Conservation (phyloP, 2,329 filamentous ascomycete species). For the Nothophaeocryptopus gaeumannii region DNA sequence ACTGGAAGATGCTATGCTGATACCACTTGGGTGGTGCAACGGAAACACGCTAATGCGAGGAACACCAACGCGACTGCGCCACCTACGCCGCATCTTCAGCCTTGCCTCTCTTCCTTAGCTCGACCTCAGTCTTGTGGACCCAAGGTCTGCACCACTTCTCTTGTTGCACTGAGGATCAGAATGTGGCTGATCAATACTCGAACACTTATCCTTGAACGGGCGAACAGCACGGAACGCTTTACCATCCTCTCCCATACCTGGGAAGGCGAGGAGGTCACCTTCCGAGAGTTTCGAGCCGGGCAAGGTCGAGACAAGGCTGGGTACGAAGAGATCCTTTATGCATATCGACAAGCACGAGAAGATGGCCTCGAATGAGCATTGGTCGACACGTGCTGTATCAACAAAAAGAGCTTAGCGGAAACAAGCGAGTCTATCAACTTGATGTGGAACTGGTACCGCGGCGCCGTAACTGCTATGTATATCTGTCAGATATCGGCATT, state of each 20-base stretch:
- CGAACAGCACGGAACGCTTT: conserved; percentile 6
- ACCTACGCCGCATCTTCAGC: too few species aligned
- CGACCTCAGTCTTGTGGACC: too few species aligned
- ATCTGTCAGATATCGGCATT: conserved; percentile 17
- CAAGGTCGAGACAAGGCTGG: conserved; percentile 6
- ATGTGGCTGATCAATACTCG: too few species aligned
- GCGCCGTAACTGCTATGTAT: conserved; percentile 35
- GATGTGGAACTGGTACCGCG: conserved; percentile 33
- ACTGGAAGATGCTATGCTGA: too few species aligned
- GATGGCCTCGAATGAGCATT: conserved; percentile 32
- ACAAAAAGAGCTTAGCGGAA: conserved; percentile 35
- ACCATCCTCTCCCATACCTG: conserved; percentile 20
- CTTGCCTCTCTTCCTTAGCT: too few species aligned
- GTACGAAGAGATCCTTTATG: conserved; percentile 13
- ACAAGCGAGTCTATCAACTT: conserved; percentile 32
- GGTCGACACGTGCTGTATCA: conserved; percentile 40
- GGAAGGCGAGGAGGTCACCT: conserved; percentile 15
- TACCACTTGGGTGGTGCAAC: too few species aligned
- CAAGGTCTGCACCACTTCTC: too few species aligned
- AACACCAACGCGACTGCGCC: too few species aligned
- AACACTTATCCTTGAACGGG: too few species aligned
- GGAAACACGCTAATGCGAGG: too few species aligned
- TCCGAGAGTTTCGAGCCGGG: conserved; percentile 9
- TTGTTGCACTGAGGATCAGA: too few species aligned
- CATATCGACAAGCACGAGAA: conserved; percentile 10